Conservation (phyloP, 1,139 yeast genomes). For the Candida sojae region DNA sequence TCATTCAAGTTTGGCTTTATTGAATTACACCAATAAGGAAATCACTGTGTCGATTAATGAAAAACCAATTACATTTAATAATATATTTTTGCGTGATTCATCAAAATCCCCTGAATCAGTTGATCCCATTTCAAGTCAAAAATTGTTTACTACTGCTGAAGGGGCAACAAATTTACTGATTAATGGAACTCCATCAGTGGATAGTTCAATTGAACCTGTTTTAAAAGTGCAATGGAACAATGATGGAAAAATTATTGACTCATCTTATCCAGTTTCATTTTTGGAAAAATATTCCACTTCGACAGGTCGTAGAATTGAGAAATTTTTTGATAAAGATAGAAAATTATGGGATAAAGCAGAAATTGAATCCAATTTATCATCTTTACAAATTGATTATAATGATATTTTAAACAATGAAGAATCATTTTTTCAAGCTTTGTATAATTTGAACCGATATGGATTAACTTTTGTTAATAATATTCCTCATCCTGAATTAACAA, state of each 20-base stretch:
- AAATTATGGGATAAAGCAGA: conserved; percentile 40
- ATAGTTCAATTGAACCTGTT: conserved; percentile 25
- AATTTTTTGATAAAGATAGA: conserved; percentile 35
- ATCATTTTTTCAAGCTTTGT: conserved; percentile 40
- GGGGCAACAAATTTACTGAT: conserved; percentile 28
- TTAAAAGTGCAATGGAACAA: conserved; percentile 59
- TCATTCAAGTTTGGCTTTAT: conserved; percentile 9
- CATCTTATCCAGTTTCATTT: conserved; percentile 50
- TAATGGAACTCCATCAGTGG: conserved; percentile 24
- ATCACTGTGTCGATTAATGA: conserved; percentile 16
- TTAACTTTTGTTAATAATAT: conserved; percentile 55
- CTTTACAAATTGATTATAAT: conserved; percentile 34
- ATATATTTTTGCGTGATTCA: conserved; percentile 66
- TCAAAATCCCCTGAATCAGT: conserved; percentile 52
- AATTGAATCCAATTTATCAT: conserved; percentile 18
- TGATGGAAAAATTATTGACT: conserved; percentile 31
- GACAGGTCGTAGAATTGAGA: conserved; percentile 31
- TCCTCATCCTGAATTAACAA: conserved; percentile 35
- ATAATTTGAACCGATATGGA: conserved; percentile 59
- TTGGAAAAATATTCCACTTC: conserved; percentile 45
- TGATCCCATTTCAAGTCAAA: conserved; percentile 61
- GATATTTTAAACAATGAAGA: conserved; percentile 44
- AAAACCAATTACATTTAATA: conserved; percentile 44
- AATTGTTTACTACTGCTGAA: conserved; percentile 64
- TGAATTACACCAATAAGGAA: conserved; percentile 10